These are phyloP conservation scores for Vitrella brassicaformis DNA, from an alignment of 73 alveolate genomes.

Conservation along the genomic window DNA sequence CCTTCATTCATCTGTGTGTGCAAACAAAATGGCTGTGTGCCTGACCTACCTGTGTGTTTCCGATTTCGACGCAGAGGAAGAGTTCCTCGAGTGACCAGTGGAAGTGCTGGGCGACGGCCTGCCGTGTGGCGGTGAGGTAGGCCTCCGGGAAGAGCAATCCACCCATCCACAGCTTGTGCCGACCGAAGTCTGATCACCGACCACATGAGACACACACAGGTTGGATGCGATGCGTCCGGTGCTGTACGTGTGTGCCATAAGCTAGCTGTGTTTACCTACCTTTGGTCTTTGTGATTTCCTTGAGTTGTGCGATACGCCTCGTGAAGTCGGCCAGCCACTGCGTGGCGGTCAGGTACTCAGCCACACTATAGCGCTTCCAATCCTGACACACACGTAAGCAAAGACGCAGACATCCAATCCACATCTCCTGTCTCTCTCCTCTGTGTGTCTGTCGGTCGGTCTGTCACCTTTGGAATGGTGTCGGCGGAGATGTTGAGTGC, in stretches of 20 bases:
- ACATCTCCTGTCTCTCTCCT: no score
- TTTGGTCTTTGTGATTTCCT: constrained; percentile 39
- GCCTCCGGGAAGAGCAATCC: constrained; percentile 99
- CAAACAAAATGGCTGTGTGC: no score
- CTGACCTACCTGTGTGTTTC: no score
- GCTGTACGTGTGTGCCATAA: no score
- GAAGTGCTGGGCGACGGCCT: constrained; percentile 63
- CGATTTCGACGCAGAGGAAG: neutral
- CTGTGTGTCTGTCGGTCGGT: no score
- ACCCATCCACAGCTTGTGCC: constrained; percentile 86
- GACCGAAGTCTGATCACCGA: no score
- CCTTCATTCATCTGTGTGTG: no score
- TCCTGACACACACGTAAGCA: no score
- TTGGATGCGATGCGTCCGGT: no score
- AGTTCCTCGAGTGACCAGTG: neutral
- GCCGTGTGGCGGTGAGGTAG: constrained; percentile 93
- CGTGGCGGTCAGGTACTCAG: constrained; percentile 63
- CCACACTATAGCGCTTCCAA: constrained; percentile 76
- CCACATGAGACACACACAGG: no score
- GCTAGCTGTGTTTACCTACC: constrained; percentile 51
- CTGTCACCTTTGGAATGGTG: constrained; percentile 72
- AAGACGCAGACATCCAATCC: no score
- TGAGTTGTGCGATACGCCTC: constrained; percentile 71
- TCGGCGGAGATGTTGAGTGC: constrained; percentile 76
- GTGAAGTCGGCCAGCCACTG: constrained; percentile 89